Evolutionary conservation across 75 land plant genomes (phyloP), one percentile per base, ranked within the genome.

Genomic region (Selaginella moellendorffii): DNA sequence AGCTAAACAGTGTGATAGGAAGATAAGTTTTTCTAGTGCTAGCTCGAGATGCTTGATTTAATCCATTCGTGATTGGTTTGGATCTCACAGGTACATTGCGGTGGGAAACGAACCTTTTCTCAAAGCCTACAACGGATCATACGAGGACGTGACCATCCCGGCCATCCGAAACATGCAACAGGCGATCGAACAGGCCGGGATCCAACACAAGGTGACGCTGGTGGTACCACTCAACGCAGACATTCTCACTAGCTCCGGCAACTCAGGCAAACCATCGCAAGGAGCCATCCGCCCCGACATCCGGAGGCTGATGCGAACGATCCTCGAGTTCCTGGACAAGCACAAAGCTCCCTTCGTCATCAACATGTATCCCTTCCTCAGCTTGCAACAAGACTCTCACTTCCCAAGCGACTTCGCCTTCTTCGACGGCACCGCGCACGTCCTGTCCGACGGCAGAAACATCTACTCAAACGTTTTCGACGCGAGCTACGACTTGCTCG

Each of bases 331-430:
- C 46, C 46, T 56, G 21, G 24, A 56, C 24, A 56, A 5, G n/a
- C 59, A 56, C 24, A 25, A 56, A 8, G 59, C 59, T 2, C 59
- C 59, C 9, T 56, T 56, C 24, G 21, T 56, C 21, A 56, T 56
- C 8, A 56, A 56, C 59, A 56, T 56, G 25, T 56, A 56, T n/a
- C 59, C 59, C n/a, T 56, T 56, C n/a, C 59, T 56, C 59, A 56
- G 59, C 59, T 24, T 56, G 21, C 24, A 56, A 19, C 59, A 56
- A 19, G 59, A 56, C 59, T 2, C 8, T 9, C 21, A 56, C 59
- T 56, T 56, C 24, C 59, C 59, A 2, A 25, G n/a, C 17, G 59
- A 56, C 21, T 56, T 56, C 19, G 59, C 59, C 21, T 56, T 56
- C 59, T 56, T 56, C 24, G 59, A 56, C 5, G 46, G 14, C 46